phyloP scores from a whole-genome alignment of 192 early-diverging fungal species.

The Geranomyces michiganensis region DNA sequence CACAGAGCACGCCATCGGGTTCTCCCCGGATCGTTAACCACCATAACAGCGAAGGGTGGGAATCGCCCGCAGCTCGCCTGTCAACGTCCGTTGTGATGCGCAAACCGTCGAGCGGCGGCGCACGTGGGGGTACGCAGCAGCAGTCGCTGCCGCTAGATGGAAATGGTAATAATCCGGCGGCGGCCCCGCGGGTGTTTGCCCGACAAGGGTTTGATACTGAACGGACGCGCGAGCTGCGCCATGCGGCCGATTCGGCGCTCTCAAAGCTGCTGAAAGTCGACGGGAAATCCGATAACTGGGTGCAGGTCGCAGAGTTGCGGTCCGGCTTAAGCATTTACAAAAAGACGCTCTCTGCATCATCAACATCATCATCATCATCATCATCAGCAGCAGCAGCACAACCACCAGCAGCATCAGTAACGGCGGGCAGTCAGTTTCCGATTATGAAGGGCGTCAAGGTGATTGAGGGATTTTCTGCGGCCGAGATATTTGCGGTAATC shows the following conservation, averaged over 20 bases:
- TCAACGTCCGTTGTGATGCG: conserved; percentile 1
- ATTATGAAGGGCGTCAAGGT: conserved; percentile 34
- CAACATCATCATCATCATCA: no score
- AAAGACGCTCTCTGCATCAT: background rate
- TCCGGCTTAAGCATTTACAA: conserved; percentile 15
- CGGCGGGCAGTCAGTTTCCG: background rate
- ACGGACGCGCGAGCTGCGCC: background rate
- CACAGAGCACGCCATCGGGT: conserved; percentile 1
- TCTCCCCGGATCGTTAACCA: no score
- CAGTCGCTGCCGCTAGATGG: background rate
- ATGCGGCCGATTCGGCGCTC: conserved; percentile 1
- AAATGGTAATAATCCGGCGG: background rate
- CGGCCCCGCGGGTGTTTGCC: background rate
- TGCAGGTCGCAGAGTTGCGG: background rate
- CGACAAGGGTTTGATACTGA: conserved; percentile 5
- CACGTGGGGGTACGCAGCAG: no score
- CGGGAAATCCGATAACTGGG: conserved; percentile 3
- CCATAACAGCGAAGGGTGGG: conserved; percentile 19
- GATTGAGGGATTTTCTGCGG: conserved; percentile 27
- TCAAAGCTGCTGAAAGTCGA: conserved; percentile 10
- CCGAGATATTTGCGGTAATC: conserved; percentile 23
- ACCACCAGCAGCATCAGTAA: background rate
- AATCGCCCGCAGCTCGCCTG: conserved; percentile 22
- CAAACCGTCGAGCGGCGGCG: background rate
- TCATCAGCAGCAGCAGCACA: no score